Conservation (phyloP, 805 yeast species). For the Peterozyma toletana region DNA sequence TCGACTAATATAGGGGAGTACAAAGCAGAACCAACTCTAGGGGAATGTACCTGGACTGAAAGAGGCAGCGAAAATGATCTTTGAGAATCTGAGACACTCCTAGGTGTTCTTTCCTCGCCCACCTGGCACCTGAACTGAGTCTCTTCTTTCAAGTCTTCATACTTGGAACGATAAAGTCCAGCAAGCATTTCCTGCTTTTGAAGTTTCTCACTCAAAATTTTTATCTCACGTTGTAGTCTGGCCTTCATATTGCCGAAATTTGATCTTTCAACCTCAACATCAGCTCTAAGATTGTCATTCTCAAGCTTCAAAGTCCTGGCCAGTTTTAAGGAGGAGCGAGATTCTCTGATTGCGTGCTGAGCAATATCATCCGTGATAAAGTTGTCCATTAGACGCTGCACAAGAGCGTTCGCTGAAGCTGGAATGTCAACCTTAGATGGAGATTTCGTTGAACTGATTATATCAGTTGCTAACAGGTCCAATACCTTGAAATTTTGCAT, state of each 20-base stretch:
- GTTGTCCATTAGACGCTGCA: slow-evolving; percentile 54
- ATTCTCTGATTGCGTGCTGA: slow-evolving; percentile 51
- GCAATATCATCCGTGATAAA: slow-evolving; percentile 75
- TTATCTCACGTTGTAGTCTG: slow-evolving; percentile 10
- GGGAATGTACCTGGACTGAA: too few relatives aligned
- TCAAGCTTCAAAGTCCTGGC: slow-evolving; percentile 20
- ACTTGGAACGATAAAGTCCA: background rate
- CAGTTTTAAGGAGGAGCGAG: slow-evolving; percentile 32
- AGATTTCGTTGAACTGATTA: too few relatives aligned
- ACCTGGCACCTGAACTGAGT: too few relatives aligned
- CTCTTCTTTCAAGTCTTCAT: background rate
- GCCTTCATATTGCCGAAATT: slow-evolving; percentile 17
- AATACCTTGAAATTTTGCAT: too few relatives aligned
- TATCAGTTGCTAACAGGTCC: too few relatives aligned
- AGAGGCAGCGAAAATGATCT: too few relatives aligned
- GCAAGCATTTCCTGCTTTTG: slow-evolving; percentile 1
- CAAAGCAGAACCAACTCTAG: too few relatives aligned
- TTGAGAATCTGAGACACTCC: too few relatives aligned
- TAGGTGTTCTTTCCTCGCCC: too few relatives aligned
- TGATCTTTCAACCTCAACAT: slow-evolving; percentile 12
- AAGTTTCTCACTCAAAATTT: slow-evolving; percentile 1
- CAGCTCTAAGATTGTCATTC: slow-evolving; percentile 15
- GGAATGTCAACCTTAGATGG: background rate
- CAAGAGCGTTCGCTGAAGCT: slow-evolving; percentile 51
- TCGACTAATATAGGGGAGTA: too few relatives aligned